phyloP scores from a whole-genome alignment of 208 protist genomes.

The Perkinsela sp. region DNA sequence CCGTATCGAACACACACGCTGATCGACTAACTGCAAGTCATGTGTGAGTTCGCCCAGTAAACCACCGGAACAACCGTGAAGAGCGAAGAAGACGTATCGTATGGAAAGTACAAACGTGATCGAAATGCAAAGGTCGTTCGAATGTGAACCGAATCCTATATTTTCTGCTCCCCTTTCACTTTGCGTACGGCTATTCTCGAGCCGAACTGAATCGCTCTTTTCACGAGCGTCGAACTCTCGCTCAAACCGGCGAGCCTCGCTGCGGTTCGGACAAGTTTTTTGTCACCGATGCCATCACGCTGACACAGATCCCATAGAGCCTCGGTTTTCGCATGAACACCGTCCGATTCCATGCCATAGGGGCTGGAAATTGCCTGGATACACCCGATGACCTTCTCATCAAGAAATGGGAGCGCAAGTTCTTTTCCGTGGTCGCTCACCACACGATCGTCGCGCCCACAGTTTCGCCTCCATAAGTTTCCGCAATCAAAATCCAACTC shows the following conservation, averaged over 20 bases:
- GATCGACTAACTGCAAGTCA: too few relatives aligned
- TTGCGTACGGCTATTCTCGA: conserved; percentile 56
- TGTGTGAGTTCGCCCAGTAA: too few relatives aligned
- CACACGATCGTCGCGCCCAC: conserved; percentile 75
- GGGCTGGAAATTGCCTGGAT: conserved; percentile 20
- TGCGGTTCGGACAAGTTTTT: conserved; percentile 45
- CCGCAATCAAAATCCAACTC: conserved; percentile 63
- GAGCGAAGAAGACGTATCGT: too few relatives aligned
- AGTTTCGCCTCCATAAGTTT: conserved; percentile 72
- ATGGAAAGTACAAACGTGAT: too few relatives aligned
- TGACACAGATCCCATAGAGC: conserved; percentile 5
- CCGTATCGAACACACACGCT: too few relatives aligned
- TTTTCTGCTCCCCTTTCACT: conserved; percentile 3
- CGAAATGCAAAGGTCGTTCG: too few relatives aligned
- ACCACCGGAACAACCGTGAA: too few relatives aligned
- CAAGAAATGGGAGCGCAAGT: conserved; percentile 69
- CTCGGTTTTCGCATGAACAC: not conserved
- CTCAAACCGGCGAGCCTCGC: conserved; percentile 46
- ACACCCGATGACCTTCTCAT: conserved; percentile 53
- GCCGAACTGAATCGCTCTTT: conserved; percentile 88
- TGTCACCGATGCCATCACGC: conserved; percentile 50
- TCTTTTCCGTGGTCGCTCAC: conserved; percentile 65
- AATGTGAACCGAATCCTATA: too few relatives aligned
- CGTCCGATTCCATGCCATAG: not conserved
- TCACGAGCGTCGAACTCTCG: conserved; percentile 38